Evolutionary conservation across 148 eudicot genomes (phyloP).

Genomic region (Fallopia convolvulus): DNA sequence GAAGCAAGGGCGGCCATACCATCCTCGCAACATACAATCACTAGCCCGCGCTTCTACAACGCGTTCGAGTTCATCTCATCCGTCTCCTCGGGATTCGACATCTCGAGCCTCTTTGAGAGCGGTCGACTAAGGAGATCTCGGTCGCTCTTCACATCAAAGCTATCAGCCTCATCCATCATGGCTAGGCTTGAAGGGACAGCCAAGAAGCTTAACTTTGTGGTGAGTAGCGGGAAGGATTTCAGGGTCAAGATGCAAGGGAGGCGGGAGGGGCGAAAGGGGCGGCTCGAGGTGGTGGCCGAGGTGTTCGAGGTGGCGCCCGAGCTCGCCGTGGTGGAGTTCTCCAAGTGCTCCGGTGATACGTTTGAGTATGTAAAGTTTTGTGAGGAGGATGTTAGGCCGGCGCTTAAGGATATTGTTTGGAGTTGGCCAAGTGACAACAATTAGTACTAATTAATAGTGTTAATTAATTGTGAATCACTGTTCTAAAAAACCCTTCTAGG

Average conservation of each 20-base stretch:
- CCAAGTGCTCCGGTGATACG: constrained; percentile 77
- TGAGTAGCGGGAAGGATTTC: constrained; percentile 33
- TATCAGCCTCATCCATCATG: constrained; percentile 42
- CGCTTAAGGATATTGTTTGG: constrained; percentile 81
- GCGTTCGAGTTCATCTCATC: constrained; percentile 88
- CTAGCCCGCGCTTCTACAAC: constrained; percentile 53
- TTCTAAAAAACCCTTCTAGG: no score
- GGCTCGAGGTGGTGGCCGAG: constrained; percentile 57
- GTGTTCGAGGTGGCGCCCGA: constrained; percentile 85
- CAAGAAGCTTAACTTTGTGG: constrained; percentile 36
- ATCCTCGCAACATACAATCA: background rate
- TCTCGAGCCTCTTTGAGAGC: constrained; percentile 57
- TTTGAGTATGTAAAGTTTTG: constrained; percentile 73
- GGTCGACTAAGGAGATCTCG: constrained; percentile 31
- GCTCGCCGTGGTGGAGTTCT: constrained; percentile 75
- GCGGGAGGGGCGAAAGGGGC: constrained; percentile 63
- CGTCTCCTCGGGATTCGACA: constrained; percentile 81
- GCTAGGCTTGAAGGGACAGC: constrained; percentile 36
- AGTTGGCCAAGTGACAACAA: constrained; percentile 75
- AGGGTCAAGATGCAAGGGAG: constrained; percentile 50
- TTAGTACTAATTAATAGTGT: background rate
- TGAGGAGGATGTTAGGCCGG: constrained; percentile 72
- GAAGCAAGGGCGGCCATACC: background rate
- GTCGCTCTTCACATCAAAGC: constrained; percentile 57
- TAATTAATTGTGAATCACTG: background rate